Evolutionary conservation across 2,329 filamentous ascomycete genomes (phyloP).

Genomic region (Neofusicoccum umdonicola): DNA sequence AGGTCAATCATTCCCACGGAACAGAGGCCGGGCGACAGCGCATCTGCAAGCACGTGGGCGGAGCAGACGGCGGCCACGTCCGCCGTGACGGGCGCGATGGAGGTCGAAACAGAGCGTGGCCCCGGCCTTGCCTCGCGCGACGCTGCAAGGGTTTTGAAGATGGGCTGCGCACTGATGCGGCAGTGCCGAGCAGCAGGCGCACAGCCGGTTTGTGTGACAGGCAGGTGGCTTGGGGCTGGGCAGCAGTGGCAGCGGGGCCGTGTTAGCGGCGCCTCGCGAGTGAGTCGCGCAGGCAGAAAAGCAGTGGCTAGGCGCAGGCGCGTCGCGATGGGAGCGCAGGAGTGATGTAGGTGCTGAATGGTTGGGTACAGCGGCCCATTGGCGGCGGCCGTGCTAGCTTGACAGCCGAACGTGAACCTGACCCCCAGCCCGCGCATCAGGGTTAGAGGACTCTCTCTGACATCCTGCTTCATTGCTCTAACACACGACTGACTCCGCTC

Average conservation of each 20-base stretch:
- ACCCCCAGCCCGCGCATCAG: constrained; percentile 9
- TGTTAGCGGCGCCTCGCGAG: not conserved
- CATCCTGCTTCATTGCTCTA: constrained; percentile 16
- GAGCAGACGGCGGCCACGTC: not conserved
- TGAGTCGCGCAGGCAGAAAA: not conserved
- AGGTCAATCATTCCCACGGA: not conserved
- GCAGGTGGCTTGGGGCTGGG: not conserved
- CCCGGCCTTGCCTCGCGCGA: constrained; percentile 10
- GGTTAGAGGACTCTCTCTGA: constrained; percentile 3
- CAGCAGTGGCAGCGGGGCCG: not conserved
- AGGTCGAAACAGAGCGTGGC: constrained; percentile 12
- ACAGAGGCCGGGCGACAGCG: not conserved
- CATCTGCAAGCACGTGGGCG: not conserved
- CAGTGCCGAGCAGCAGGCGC: not conserved
- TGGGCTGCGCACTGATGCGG: constrained; percentile 6
- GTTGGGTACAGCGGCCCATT: not conserved
- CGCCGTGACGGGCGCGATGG: not conserved
- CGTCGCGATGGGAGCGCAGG: constrained; percentile 9
- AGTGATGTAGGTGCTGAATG: constrained; percentile 2
- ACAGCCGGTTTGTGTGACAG: not conserved
- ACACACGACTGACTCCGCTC: constrained; percentile 14
- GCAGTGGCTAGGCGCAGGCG: not conserved
- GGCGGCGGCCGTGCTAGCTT: constrained; percentile 8
- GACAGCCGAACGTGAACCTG: constrained; percentile 4
- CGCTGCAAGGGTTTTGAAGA: constrained; percentile 16